Base-by-base conservation (phyloP, 768 basidiomycete species). In the Gymnopilus junonius region DNA sequence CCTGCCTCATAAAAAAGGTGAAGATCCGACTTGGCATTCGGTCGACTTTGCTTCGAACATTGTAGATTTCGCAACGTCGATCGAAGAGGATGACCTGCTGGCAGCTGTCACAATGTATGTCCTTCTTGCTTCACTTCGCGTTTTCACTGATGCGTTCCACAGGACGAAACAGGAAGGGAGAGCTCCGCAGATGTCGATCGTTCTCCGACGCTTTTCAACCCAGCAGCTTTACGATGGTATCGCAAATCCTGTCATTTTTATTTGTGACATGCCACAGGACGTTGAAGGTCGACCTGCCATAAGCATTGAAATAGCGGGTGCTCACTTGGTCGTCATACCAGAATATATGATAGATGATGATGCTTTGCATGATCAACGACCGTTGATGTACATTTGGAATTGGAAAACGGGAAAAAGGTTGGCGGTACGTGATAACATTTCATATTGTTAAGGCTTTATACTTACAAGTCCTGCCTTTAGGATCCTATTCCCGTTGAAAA, bases 51-150 rank as follows among this genome's bases (percentile, higher is more conserved):
- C 21, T 2, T 56, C 55, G 21, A 35, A 63, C 4, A 61, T 68
- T 48, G 55, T 68, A 6, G 67, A 70, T 55, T 68, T 70, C 45
- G 69, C 65, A 31, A 68, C 65, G 20, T 54, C 63, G 32, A 64
- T 70, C 23, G 69, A 70, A 45, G 67, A 70, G 59, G 63, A 70
- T 39, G 69, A 70, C 35, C 46, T 70, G 3, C 17, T 68, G 12
- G 69, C 67, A 11, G 37, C 61, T 7, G 67, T 70, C 14, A 57
- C 58, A 20, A 55, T 56, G 69, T 68, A 34, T 12, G 67, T 65
- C 23, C 3, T 12, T 37, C 40, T 23, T 11, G 2, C 25, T 6
- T 15, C 40, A 11, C 8, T 39, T 40, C 23, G 29, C 14, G 23
- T 37, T 15, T 14, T 12, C 11, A 15, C 21, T 7, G 8, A 40